phyloP scores from a whole-genome alignment of 805 yeast species.

The Candida parachauliodes region DNA sequence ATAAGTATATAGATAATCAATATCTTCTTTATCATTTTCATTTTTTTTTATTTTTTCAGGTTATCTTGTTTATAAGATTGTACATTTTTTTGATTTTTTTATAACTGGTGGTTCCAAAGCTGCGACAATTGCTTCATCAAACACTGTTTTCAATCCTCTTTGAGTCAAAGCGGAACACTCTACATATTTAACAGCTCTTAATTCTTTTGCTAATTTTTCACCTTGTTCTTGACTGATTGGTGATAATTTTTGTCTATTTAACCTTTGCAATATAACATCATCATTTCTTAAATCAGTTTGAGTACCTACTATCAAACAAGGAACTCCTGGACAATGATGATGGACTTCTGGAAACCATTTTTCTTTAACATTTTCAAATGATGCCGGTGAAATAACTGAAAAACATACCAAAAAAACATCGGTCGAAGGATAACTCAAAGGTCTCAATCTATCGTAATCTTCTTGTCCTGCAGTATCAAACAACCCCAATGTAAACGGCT shows the following conservation, averaged over 20 bases:
- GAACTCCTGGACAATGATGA: slow-evolving; percentile 98
- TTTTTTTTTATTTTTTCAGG: no score
- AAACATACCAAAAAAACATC: slow-evolving; percentile 96
- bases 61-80: slow-evolving; percentile 57
- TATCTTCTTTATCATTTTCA: no score
- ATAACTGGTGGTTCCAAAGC: slow-evolving; percentile 96
- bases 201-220: slow-evolving; percentile 87
- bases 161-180: slow-evolving; percentile 98
- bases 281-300: slow-evolving; percentile 94
- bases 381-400: slow-evolving; percentile 94
- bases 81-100: slow-evolving; percentile 77
- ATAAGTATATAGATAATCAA: background rate
- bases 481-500: slow-evolving; percentile 94
- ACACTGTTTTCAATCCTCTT: slow-evolving; percentile 94
- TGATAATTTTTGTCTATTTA: slow-evolving; percentile 83
- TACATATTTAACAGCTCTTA: slow-evolving; percentile 93
- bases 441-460: slow-evolving; percentile 96
- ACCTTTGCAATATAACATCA: slow-evolving; percentile 82
- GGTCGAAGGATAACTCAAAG: slow-evolving; percentile 93
- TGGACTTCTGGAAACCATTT: slow-evolving; percentile 98
- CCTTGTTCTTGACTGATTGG: slow-evolving; percentile 88
- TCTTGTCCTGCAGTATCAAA: slow-evolving; percentile 99
- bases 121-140: slow-evolving; percentile 97
- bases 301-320: slow-evolving; percentile 95
- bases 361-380: slow-evolving; percentile 95